A percentile compares a stretch with the other conserved stretches of the same genome.
These are phyloP conservation scores for Linum usitatissimum DNA, from an alignment of 345 rosid genomes.

Conservation along the genomic window DNA sequence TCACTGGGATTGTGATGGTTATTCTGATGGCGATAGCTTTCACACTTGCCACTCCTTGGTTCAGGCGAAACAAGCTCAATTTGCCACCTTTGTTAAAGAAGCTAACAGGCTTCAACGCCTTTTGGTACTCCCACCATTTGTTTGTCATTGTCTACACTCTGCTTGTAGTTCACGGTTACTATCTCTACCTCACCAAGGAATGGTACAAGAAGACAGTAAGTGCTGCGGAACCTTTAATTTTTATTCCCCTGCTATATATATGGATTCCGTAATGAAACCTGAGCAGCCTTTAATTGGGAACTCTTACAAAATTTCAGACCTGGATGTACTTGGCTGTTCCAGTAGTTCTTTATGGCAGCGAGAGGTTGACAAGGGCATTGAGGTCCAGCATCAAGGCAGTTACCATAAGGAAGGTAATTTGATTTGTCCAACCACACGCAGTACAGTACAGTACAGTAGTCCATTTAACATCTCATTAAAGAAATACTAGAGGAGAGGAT, in stretches of 20 bases:
- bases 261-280: background rate
- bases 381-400: conserved; percentile 65
- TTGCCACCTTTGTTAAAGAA: background rate
- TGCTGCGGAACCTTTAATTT: background rate
- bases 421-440: too few species aligned
- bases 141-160: background rate
- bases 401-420: conserved; percentile 31
- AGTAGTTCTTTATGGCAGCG: conserved; percentile 67
- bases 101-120: background rate
- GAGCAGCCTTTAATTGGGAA: background rate
- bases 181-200: background rate
- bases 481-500: too few species aligned
- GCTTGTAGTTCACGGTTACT: background rate
- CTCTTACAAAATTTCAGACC: conserved; percentile 38
- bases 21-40: background rate
- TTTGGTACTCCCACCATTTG: background rate
- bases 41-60: background rate
- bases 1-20: background rate
- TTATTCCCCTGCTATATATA: background rate
- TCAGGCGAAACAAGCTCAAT: background rate
- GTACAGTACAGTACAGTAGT: too few species aligned
- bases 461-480: too few species aligned
- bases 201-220: background rate
- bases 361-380: conserved; percentile 58
- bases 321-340: conserved; percentile 90